These are phyloP conservation scores for Papiliotrema fonsecae DNA, from an alignment of 1,284 basidiomycete species.

Conservation along the genomic window DNA sequence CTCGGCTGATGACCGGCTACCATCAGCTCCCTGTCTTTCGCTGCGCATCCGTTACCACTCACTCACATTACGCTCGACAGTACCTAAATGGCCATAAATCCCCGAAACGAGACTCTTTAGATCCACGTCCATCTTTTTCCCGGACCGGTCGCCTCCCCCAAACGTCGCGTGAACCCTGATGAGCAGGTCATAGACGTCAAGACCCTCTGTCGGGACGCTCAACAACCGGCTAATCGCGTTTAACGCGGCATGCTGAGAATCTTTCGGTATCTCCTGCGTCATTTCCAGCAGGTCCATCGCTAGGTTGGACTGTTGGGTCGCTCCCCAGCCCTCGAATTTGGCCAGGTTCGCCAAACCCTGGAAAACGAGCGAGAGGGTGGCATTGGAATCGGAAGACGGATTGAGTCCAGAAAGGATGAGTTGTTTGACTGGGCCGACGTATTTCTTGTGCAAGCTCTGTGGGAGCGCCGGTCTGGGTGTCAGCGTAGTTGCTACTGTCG, in stretches of 20 bases:
- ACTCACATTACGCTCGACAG: slow-evolving; percentile 38
- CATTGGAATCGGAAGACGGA: slow-evolving; percentile 15
- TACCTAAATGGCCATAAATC: slow-evolving; percentile 37
- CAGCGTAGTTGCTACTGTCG: too few species aligned
- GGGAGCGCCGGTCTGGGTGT: slow-evolving; percentile 28
- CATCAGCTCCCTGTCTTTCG: background rate
- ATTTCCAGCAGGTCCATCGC: slow-evolving; percentile 31
- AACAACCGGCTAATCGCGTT: slow-evolving; percentile 30
- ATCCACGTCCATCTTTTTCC: slow-evolving; percentile 22
- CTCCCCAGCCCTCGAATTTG: slow-evolving; percentile 29
- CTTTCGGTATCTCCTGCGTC: slow-evolving; percentile 33
- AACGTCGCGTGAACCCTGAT: slow-evolving; percentile 32
- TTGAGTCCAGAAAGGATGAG: slow-evolving; percentile 30
- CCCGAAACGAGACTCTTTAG: slow-evolving; percentile 30
- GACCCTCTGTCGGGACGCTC: slow-evolving; percentile 24
- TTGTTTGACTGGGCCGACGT: slow-evolving; percentile 32
- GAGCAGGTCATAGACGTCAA: slow-evolving; percentile 33
- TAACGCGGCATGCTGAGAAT: slow-evolving; percentile 35
- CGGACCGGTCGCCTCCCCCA: slow-evolving; percentile 12
- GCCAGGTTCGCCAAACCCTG: slow-evolving; percentile 38
- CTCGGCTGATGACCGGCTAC: slow-evolving; percentile 35
- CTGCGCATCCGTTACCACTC: too few species aligned
- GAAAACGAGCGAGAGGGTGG: slow-evolving; percentile 28
- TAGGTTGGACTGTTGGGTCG: slow-evolving; percentile 24
- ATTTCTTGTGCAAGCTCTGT: slow-evolving; percentile 29